Conservation (phyloP, 257 asterid species). For the Dorcoceras hygrometricum region DNA sequence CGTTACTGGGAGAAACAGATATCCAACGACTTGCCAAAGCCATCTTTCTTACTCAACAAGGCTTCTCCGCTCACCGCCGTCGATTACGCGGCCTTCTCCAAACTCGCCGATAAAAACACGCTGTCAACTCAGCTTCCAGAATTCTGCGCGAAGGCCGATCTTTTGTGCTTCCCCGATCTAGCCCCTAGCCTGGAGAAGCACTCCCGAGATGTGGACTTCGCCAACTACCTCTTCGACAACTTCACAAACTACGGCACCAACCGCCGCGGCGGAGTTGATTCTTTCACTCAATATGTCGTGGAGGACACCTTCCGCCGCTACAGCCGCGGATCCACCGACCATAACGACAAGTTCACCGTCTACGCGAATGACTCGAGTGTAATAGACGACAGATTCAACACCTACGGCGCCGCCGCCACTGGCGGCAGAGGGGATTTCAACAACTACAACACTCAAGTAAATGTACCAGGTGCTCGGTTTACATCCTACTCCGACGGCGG, state of each 20-base stretch:
- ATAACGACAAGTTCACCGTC: conserved; percentile 39
- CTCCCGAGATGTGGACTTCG: conserved; percentile 39
- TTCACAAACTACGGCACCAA: conserved; percentile 62
- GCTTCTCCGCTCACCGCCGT: conserved; percentile 62
- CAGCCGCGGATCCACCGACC: conserved; percentile 52
- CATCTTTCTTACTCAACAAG: conserved; percentile 47
- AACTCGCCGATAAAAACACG: conserved; percentile 51
- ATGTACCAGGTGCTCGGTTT: conserved; percentile 51
- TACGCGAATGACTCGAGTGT: conserved; percentile 41
- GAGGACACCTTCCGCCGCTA: conserved; percentile 56
- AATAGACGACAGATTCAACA: conserved; percentile 46
- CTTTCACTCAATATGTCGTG: conserved; percentile 47
- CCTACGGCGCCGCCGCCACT: conserved; percentile 52
- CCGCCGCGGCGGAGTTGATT: conserved; percentile 43
- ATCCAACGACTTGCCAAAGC: conserved; percentile 53
- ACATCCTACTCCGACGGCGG: conserved; percentile 48
- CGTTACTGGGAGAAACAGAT: conserved; percentile 69
- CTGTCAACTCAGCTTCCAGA: conserved; percentile 18
- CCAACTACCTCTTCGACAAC: conserved; percentile 31
- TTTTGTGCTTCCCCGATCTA: conserved; percentile 34
- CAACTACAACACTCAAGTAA: conserved; percentile 30
- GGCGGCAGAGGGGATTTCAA: conserved; percentile 54
- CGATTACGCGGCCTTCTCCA: conserved; percentile 50
- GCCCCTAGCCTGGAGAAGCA: conserved; percentile 41
- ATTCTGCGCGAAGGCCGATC: background rate